These are phyloP conservation scores for Candida sp. DNA, from an alignment of 1,139 yeast genomes.

Conservation along the genomic window DNA sequence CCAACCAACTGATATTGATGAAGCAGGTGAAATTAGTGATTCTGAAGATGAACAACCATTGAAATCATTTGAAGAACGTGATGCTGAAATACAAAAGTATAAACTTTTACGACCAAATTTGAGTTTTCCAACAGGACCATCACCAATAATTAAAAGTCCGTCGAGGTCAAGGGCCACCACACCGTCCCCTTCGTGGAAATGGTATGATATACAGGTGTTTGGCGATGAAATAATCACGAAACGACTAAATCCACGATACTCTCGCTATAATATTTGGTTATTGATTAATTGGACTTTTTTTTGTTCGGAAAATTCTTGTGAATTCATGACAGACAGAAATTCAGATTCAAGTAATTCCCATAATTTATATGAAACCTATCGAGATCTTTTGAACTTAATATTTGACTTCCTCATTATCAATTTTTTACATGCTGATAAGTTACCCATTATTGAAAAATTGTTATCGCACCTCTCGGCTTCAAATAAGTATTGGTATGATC, in stretches of 20 bases:
- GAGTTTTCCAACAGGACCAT: conserved; percentile 1
- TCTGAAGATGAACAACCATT: conserved; percentile 21
- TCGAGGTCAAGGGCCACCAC: neutral
- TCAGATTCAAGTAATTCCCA: conserved; percentile 19
- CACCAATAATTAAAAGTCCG: neutral
- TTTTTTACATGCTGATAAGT: conserved; percentile 9
- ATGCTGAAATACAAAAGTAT: conserved; percentile 11
- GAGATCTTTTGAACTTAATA: conserved; percentile 15
- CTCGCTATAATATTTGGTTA: conserved; percentile 26
- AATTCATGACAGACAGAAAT: conserved; percentile 14
- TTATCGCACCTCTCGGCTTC: conserved; percentile 1
- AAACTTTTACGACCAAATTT: conserved; percentile 2
- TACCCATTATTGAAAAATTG: conserved; percentile 2
- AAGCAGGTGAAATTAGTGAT: conserved; percentile 19
- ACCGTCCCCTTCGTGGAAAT: conserved; percentile 2
- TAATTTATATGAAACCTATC: conserved; percentile 18
- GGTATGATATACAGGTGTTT: conserved; percentile 19
- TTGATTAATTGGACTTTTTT: conserved; percentile 32
- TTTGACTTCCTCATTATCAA: conserved; percentile 20
- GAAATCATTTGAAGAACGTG: conserved; percentile 16
- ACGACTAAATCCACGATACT: conserved; percentile 18
- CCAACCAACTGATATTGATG: conserved; percentile 3
- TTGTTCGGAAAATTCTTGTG: conserved; percentile 26
- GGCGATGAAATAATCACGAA: conserved; percentile 26
- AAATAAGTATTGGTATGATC: conserved; percentile 26